Conservation (phyloP, 768 basidiomycete species). For the Baorangia bicolor region DNA sequence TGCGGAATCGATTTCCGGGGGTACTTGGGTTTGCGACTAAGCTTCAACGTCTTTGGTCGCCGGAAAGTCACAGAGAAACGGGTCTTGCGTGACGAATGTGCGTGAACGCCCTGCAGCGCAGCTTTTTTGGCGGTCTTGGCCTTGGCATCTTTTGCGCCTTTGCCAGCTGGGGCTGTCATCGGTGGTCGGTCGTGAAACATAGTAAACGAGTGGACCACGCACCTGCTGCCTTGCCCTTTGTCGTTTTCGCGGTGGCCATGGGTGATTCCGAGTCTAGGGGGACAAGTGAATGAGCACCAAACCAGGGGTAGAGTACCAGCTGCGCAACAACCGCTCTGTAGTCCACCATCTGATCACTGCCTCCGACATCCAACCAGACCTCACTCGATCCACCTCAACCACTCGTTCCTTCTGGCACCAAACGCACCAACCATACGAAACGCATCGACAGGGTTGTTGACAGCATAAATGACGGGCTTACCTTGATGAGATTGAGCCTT, state of each 20-base stretch:
- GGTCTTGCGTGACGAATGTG: constrained; percentile 74
- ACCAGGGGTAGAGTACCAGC: background rate
- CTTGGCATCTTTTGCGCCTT: constrained; percentile 51
- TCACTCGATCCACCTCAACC: constrained; percentile 22
- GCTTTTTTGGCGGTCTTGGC: constrained; percentile 97
- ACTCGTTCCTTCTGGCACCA: background rate
- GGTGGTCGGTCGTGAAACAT: constrained; percentile 21
- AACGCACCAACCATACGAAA: background rate
- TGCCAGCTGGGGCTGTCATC: constrained; percentile 24
- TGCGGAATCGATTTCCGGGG: constrained; percentile 94
- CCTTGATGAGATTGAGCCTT: no score
- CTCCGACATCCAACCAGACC: constrained; percentile 21
- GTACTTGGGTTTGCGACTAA: constrained; percentile 85
- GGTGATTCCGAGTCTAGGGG: constrained; percentile 12
- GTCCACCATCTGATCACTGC: no score
- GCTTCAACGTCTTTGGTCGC: constrained; percentile 90
- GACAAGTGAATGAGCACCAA: constrained; percentile 3
- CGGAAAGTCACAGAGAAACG: constrained; percentile 90
- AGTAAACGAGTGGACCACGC: constrained; percentile 22
- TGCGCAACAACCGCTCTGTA: background rate
- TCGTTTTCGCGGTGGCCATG: constrained; percentile 71
- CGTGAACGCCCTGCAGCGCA: constrained; percentile 82
- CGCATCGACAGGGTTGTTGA: background rate
- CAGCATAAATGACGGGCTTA: background rate
- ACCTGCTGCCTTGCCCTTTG: constrained; percentile 61